Base-by-base conservation (phyloP, 2,329 filamentous ascomycete species). In the Ceratocystis huliohia region DNA sequence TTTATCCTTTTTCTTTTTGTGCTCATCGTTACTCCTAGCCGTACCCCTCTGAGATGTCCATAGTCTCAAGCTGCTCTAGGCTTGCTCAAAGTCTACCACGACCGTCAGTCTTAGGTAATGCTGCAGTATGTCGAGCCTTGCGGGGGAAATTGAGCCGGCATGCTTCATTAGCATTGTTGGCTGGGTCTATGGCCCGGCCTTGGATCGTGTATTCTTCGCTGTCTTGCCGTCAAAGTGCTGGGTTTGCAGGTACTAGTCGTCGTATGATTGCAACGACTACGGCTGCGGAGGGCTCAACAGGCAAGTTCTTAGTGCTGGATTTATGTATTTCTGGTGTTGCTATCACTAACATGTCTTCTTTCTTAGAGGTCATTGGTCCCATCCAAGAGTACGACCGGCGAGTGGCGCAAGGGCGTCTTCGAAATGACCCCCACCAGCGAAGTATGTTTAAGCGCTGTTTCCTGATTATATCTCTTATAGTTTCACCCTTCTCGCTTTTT, bases 361-460 rank as follows among this genome's bases (percentile, higher is more conserved):
- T 59, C 56, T 17, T 59, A 59, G 44, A 67, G 8, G 33, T 61
- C 25, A 74, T 79, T 69, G 92, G 92, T 0, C 94, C 94, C 1
- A 81, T 97, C 72, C 82, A 86, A 70, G 93, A 97, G 75, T 99
- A 99, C 75, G 88, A 96, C 74, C 80, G 82, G 68, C 84, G 93
- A 61, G 92, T 99, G 7, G 80, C 85, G 61, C 78, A 80, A 56
- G 90, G 91, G 10, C 79, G 84, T 62, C 75, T 99, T 70, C 83
- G 88, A 70, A 90, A 97, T 74, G 94, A 99, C 74, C 85, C 91
- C 70, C 89, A 96, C 76, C 94, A 99, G 76, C 81, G 94, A 81
- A 87, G 89, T 91, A 78, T 71, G 78, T 69, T 62, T 5, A 22
- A 57, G 46, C 8, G 6, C 7, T 8, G 10, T 20, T 44, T 22